Conservation (phyloP, 768 basidiomycete species). For the Pleurotus giganteus region DNA sequence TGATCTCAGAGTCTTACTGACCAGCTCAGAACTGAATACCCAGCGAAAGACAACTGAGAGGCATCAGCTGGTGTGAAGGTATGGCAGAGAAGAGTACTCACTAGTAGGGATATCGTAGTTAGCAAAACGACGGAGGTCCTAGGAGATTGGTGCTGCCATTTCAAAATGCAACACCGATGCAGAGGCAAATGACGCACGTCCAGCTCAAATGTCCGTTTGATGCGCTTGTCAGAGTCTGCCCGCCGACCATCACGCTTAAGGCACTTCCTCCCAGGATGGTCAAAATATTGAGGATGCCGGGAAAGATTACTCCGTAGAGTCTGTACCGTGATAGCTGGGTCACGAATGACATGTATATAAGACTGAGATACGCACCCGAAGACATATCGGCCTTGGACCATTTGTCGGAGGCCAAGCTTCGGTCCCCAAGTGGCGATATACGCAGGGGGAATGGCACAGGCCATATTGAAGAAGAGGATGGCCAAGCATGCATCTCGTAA, state of each 20-base stretch:
- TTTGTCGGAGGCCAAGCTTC: constrained; percentile 71
- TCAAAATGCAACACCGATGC: not conserved
- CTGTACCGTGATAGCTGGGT: constrained; percentile 27
- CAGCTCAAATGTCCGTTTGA: constrained; percentile 24
- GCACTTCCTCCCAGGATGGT: constrained; percentile 57
- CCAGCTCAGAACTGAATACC: constrained; percentile 48
- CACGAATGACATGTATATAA: not conserved
- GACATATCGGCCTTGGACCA: constrained; percentile 56
- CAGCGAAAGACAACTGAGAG: constrained; percentile 53
- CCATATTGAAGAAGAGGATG: constrained; percentile 35
- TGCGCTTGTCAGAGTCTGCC: constrained; percentile 34
- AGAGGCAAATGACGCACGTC: constrained; percentile 21
- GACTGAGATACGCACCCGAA: constrained; percentile 24
- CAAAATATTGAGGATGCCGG: constrained; percentile 48
- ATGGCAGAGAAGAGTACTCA: constrained; percentile 23
- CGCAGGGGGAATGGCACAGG: constrained; percentile 55
- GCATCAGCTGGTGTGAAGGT: not conserved
- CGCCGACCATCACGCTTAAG: constrained; percentile 61
- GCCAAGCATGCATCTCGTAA: constrained; percentile 51
- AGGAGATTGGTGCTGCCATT: not conserved
- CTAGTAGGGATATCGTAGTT: constrained; percentile 45
- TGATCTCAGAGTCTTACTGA: constrained; percentile 19
- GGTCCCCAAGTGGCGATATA: constrained; percentile 71
- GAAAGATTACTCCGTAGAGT: constrained; percentile 49
- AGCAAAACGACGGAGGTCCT: constrained; percentile 60